A percentile compares a stretch with the other conserved stretches of the same genome.
phyloP scores from a whole-genome alignment of 345 rosid species.

The Barbarea vulgaris region DNA sequence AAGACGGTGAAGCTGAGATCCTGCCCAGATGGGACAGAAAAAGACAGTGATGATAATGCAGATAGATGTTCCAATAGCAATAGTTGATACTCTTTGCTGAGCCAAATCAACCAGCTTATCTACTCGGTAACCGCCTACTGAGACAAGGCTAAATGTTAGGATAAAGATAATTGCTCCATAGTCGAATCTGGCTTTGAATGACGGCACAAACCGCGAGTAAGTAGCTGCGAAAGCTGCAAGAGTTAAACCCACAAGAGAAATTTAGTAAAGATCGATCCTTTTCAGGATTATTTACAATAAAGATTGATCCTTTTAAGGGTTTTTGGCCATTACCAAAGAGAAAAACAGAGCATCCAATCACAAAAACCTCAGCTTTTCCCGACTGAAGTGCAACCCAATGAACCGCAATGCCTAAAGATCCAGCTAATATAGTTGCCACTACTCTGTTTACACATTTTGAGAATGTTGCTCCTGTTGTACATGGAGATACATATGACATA shows the following conservation, averaged over 20 bases:
- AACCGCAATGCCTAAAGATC: constrained; percentile 63
- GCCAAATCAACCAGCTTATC: constrained; percentile 61
- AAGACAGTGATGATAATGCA: constrained; percentile 62
- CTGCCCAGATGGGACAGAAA: constrained; percentile 79
- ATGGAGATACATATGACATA: not conserved
- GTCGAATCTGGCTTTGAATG: constrained; percentile 68
- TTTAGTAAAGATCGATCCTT: not conserved
- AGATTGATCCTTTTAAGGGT: not conserved
- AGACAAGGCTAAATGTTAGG: constrained; percentile 74
- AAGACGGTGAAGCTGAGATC: constrained; percentile 66
- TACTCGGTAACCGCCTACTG: constrained; percentile 66
- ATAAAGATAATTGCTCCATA: constrained; percentile 79
- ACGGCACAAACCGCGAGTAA: constrained; percentile 74
- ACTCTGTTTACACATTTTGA: constrained; percentile 66
- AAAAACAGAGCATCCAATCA: constrained; percentile 60
- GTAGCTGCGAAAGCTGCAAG: constrained; percentile 71
- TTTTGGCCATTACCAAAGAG: constrained; percentile 52
- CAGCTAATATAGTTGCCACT: constrained; percentile 66
- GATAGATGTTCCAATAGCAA: constrained; percentile 62
- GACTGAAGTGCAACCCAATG: constrained; percentile 67
- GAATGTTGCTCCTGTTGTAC: constrained; percentile 69
- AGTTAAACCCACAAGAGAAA: constrained; percentile 11
- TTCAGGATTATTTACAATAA: not conserved
- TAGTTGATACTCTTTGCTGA: constrained; percentile 61
- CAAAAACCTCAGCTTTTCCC: constrained; percentile 56